Base-by-base conservation (phyloP, 2,329 filamentous ascomycete species). In the Nothophaeocryptopus gaeumannii region DNA sequence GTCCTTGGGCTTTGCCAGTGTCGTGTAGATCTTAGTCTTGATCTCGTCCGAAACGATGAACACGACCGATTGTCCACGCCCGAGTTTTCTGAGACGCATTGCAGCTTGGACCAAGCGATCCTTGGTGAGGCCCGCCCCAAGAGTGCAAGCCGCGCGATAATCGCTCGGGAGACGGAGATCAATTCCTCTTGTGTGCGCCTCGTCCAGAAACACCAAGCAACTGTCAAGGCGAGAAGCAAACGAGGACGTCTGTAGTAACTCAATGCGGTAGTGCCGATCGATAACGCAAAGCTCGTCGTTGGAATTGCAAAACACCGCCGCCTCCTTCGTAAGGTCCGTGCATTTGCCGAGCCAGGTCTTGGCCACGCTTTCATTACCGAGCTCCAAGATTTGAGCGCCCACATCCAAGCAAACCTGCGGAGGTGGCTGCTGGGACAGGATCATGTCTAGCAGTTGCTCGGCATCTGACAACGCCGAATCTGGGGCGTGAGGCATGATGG, bases 81-180 rank as follows among this genome's bases (percentile, higher is more conserved):
- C 86, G 0, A 91, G 73, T 51, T 84, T 80, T 9, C 85, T 68
- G 78, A 89, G 82, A n/a, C 86, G 68, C 82, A 86, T 88, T 51
- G 83, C 86, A 0, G 83, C 84, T 76, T 90, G 86, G 0, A 84
- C 80, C 0, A 89, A 63, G 11, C 77, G 71, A 52, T 91, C 87
- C 53, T 90, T 91, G 0, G 81, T 85, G 1, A 89, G 56, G 3
- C 73, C 71, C 0, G 82, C 74, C 0, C 86, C 85, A 0, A 92
- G 63, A 0, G 85, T 89, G 0, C 90, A 81, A 0, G 81, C 82
- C 0, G 85, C 87, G 0, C 80, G 72, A 55, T 83, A 84, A 10
- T 76, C 4, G 0, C 49, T 48, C 0, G 84, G 86, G 0, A 89
- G 66, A 31, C 77, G 79, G 0, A 90, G 61, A 54, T 91, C 86